Base-by-base conservation (phyloP, 1,284 basidiomycete species). In the Exobasidium rhododendri region DNA sequence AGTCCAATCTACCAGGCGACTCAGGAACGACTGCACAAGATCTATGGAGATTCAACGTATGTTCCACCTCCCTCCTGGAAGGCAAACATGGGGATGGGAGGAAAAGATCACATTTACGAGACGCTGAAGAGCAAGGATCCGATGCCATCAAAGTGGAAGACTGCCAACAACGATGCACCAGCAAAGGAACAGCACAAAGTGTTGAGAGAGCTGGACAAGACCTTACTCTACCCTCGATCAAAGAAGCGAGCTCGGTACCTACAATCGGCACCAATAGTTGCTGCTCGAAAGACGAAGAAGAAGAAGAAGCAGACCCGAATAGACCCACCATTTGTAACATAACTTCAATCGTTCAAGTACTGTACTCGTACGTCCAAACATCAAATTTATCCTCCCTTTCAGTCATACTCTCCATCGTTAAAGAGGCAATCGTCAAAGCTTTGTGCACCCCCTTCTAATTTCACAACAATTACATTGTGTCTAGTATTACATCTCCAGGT, bases 401-500 rank as follows among this genome's bases (percentile, higher is more conserved):
- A n/a, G n/a, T n/a, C n/a, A n/a, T n/a, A n/a, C n/a, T n/a, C n/a
- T n/a, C n/a, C n/a, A n/a, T n/a, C n/a, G n/a, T n/a, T n/a, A n/a
- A n/a, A n/a, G n/a, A n/a, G n/a, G n/a, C n/a, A n/a, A n/a, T n/a
- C n/a, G n/a, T n/a, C n/a, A n/a, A n/a, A n/a, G n/a, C n/a, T n/a
- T n/a, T n/a, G n/a, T n/a, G n/a, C n/a, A n/a, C n/a, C n/a, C n/a
- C n/a, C n/a, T n/a, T n/a, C n/a, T n/a, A n/a, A n/a, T n/a, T n/a
- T n/a, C n/a, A n/a, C n/a, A n/a, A n/a, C n/a, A n/a, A n/a, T n/a
- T n/a, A n/a, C n/a, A n/a, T n/a, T n/a, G n/a, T n/a, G n/a, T n/a
- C n/a, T n/a, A n/a, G n/a, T n/a, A n/a, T n/a, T 58, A 64, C 1
- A 64, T 53, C 20, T 64, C 63, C 61, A 64, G 56, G 14, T 62